These are phyloP conservation scores for Kregervanrija delftensis DNA, from an alignment of 805 yeast species.

Conservation along the genomic window DNA sequence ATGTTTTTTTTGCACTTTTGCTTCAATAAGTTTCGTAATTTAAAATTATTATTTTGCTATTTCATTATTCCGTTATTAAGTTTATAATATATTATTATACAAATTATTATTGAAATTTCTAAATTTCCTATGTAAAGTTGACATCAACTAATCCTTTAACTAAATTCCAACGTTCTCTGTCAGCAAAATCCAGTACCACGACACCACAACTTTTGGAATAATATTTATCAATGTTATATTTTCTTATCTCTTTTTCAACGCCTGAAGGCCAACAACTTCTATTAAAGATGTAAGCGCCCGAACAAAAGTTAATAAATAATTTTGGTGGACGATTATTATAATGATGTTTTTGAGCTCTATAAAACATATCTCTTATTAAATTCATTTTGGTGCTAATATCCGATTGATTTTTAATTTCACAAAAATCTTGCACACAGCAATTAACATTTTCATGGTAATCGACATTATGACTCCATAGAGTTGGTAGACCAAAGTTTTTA, in stretches of 20 bases:
- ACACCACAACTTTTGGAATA: conserved; percentile 56
- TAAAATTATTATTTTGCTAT: no score
- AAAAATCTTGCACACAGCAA: conserved; percentile 66
- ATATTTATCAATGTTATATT: conserved; percentile 37
- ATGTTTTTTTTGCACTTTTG: neutral
- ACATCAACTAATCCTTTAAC: conserved; percentile 44
- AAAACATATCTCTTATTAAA: conserved; percentile 49
- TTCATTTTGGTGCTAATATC: conserved; percentile 52
- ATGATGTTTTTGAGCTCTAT: conserved; percentile 37
- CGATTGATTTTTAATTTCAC: conserved; percentile 47
- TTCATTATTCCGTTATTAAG: no score
- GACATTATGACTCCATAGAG: conserved; percentile 63
- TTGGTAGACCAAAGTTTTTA: conserved; percentile 54
- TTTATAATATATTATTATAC: no score
- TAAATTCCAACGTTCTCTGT: conserved; percentile 52
- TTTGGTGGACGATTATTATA: conserved; percentile 36
- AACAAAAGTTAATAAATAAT: conserved; percentile 63
- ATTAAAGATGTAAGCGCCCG: conserved; percentile 68
- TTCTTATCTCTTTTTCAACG: conserved; percentile 46
- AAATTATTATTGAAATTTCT: no score
- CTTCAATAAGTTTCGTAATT: no score
- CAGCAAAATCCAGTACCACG: conserved; percentile 62
- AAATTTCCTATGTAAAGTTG: conserved; percentile 27
- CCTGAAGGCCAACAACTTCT: conserved; percentile 68
- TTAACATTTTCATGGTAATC: conserved; percentile 57